Evolutionary conservation across 1,139 yeast genomes (phyloP).

Genomic region (Saccharomyces hybrid): DNA sequence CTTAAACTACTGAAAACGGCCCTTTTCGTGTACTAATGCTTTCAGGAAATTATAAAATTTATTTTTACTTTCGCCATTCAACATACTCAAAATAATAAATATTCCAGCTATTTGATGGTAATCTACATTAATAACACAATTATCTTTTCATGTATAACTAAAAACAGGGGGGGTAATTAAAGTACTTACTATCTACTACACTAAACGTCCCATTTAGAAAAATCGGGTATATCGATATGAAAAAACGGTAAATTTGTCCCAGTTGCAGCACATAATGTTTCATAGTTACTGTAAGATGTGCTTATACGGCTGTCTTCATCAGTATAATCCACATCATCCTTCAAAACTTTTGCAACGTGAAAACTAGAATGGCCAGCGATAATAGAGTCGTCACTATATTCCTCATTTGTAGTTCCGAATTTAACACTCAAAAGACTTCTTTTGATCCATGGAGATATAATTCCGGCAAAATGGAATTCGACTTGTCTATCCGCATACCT

Average conservation of each 20-base stretch:
- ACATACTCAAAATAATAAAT: no score
- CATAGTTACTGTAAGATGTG: slow-evolving; percentile 24
- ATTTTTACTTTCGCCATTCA: neutral
- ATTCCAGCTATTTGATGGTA: no score
- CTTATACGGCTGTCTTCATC: neutral
- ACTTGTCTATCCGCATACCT: slow-evolving; percentile 76
- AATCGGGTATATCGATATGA: slow-evolving; percentile 81
- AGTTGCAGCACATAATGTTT: slow-evolving; percentile 42
- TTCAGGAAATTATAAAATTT: neutral
- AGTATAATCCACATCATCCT: slow-evolving; percentile 8
- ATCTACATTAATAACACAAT: no score
- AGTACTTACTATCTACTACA: no score
- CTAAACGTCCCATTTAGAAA: slow-evolving; percentile 34
- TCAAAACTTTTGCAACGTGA: slow-evolving; percentile 26
- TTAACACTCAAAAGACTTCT: slow-evolving; percentile 70
- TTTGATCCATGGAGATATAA: slow-evolving; percentile 79
- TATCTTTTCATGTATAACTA: no score
- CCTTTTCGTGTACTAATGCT: neutral
- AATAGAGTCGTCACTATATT: slow-evolving; percentile 26
- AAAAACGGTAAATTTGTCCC: slow-evolving; percentile 77
- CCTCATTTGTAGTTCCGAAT: slow-evolving; percentile 56
- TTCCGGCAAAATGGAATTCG: slow-evolving; percentile 87
- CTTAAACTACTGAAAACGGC: neutral
- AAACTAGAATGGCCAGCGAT: slow-evolving; percentile 28
- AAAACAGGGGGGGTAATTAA: no score